phyloP scores from a whole-genome alignment of 495 filamentous ascomycete species.

The Staphylotrichum longicolle region DNA sequence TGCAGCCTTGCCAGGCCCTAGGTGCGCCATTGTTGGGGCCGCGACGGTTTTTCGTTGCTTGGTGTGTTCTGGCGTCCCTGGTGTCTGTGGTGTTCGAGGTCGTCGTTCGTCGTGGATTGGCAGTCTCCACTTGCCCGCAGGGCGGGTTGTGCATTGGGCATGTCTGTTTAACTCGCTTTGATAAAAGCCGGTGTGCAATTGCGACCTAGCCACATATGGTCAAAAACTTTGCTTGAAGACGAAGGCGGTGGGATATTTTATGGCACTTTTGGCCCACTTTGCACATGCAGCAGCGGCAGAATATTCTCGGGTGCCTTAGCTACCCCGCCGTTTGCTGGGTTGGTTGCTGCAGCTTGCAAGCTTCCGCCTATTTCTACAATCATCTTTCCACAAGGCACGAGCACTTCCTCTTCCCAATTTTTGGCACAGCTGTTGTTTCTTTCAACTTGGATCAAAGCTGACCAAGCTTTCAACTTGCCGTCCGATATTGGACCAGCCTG shows the following conservation, averaged over 20 bases:
- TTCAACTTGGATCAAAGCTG: too few relatives aligned
- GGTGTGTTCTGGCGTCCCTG: too few relatives aligned
- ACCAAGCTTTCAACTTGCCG: too few relatives aligned
- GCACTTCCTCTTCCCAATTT: not conserved
- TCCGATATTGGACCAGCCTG: too few relatives aligned
- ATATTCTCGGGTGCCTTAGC: not conserved
- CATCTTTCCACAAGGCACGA: not conserved
- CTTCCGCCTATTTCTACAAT: not conserved
- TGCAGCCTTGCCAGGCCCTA: conserved; percentile 16
- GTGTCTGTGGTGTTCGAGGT: not conserved
- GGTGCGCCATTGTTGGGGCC: conserved; percentile 17
- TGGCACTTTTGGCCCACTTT: not conserved
- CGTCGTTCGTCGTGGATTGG: not conserved
- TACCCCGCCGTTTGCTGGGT: conserved; percentile 1
- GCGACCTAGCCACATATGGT: too few relatives aligned
- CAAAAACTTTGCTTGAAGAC: too few relatives aligned
- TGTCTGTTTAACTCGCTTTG: too few relatives aligned
- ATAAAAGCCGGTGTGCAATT: too few relatives aligned
- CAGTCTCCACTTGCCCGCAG: not conserved
- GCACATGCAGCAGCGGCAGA: conserved; percentile 10
- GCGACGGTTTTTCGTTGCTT: too few relatives aligned
- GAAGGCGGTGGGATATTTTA: too few relatives aligned
- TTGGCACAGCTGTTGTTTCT: too few relatives aligned
- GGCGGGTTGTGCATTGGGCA: too few relatives aligned
- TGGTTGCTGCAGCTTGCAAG: not conserved